These are phyloP conservation scores for Tuber brumale DNA, from an alignment of 495 filamentous ascomycete species.

Conservation along the genomic window DNA sequence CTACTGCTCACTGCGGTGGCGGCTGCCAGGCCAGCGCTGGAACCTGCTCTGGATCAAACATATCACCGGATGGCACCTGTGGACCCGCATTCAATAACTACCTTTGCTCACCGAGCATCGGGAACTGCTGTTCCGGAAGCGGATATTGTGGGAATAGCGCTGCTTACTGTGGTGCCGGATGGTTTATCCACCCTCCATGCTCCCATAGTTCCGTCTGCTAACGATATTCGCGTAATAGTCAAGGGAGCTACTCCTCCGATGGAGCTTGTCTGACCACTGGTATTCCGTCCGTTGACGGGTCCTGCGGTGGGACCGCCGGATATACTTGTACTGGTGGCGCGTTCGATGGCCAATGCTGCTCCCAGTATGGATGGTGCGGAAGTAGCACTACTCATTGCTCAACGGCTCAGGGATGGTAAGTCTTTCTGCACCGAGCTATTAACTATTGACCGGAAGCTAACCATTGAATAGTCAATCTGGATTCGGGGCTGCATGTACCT, in stretches of 20 bases:
- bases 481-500: neutral
- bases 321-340: conserved; percentile 12
- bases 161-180: conserved; percentile 20
- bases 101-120: neutral
- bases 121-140: conserved; percentile 14
- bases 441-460: neutral
- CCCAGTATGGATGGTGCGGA: conserved; percentile 10
- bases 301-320: neutral
- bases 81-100: conserved; percentile 11
- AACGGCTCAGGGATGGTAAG: conserved; percentile 8
- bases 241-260: conserved; percentile 8
- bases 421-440: neutral
- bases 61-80: conserved; percentile 15
- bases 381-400: neutral
- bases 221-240: conserved; percentile 9
- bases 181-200: conserved; percentile 3
- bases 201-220: neutral
- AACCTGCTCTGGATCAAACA: neutral
- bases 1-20: neutral
- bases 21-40: conserved; percentile 14
- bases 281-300: conserved; percentile 10
- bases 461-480: neutral
- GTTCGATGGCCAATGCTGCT: conserved; percentile 19
- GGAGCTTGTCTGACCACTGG: conserved; percentile 9
- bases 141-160: conserved; percentile 17